These are phyloP conservation scores for Lactuca saligna DNA, from an alignment of 129 eudicot species.

Conservation along the genomic window DNA sequence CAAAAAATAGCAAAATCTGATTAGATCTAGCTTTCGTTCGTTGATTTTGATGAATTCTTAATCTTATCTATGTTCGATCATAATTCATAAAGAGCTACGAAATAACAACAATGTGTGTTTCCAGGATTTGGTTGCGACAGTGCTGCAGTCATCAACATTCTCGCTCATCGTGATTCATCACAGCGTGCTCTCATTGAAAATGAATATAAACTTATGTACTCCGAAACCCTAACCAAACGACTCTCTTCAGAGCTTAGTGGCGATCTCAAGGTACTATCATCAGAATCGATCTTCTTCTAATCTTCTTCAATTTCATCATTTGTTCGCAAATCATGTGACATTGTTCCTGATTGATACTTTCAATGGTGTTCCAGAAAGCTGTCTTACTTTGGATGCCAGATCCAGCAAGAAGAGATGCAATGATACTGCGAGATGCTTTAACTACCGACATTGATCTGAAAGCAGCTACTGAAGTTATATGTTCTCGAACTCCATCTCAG, in stretches of 20 bases:
- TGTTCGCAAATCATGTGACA: constrained; percentile 9
- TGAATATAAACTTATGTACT: constrained; percentile 61
- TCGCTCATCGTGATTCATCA: constrained; percentile 82
- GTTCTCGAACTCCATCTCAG: constrained; percentile 73
- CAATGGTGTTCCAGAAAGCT: constrained; percentile 60
- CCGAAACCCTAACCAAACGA: constrained; percentile 65
- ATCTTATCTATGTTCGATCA: background rate
- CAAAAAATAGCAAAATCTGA: background rate
- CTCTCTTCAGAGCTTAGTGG: constrained; percentile 75
- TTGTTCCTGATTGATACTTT: background rate
- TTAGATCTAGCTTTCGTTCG: background rate
- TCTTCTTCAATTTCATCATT: background rate
- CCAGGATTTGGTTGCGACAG: constrained; percentile 93
- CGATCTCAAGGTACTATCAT: constrained; percentile 50
- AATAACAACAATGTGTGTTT: constrained; percentile 7
- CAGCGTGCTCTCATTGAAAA: constrained; percentile 78
- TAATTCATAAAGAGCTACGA: background rate
- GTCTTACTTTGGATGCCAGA: constrained; percentile 75
- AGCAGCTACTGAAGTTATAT: constrained; percentile 84
- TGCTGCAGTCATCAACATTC: constrained; percentile 58
- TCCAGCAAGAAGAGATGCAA: constrained; percentile 80
- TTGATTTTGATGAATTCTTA: constrained; percentile 1
- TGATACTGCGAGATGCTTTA: constrained; percentile 51
- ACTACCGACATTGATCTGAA: constrained; percentile 39
- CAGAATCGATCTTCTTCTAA: background rate